phyloP scores from a whole-genome alignment of 768 basidiomycete genomes.

The Clitopilus hobsonii region DNA sequence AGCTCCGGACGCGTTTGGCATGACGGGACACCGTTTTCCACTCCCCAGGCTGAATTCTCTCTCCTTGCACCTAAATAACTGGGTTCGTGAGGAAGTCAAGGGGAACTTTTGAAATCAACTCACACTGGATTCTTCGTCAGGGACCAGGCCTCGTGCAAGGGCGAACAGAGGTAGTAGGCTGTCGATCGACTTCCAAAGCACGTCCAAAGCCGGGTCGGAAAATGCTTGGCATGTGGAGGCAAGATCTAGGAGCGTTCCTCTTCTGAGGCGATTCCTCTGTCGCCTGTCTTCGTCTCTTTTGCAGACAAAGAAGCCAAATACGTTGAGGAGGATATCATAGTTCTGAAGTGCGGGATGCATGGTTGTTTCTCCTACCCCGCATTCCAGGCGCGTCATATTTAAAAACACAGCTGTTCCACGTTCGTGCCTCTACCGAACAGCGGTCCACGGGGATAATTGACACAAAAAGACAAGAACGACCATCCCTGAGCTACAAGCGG shows the following conservation, averaged over 20 bases:
- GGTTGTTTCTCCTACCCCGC: not conserved
- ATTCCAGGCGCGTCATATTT: not conserved
- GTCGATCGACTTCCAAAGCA: conserved; percentile 26
- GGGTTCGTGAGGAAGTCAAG: no score
- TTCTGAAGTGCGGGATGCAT: not conserved
- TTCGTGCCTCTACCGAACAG: not conserved
- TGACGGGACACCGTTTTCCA: not conserved
- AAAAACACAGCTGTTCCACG: not conserved
- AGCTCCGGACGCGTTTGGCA: not conserved
- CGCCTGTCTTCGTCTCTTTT: not conserved
- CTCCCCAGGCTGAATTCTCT: not conserved
- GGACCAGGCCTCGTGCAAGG: conserved; percentile 22
- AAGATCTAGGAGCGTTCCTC: not conserved
- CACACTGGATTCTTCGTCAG: not conserved
- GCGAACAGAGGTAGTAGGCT: conserved; percentile 28
- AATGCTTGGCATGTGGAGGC: conserved; percentile 26
- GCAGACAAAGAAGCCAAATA: not conserved
- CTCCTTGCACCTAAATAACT: not conserved
- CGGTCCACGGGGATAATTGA: not conserved
- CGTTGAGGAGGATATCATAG: not conserved
- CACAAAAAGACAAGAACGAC: not conserved
- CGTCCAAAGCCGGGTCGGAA: conserved; percentile 25
- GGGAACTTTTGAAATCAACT: not conserved
- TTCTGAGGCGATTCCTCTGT: not conserved
- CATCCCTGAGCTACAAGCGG: not conserved